Evolutionary conservation across 495 filamentous ascomycete species (phyloP), one percentile per base, ranked within the genome.

Genomic region (Poronia punctata): DNA sequence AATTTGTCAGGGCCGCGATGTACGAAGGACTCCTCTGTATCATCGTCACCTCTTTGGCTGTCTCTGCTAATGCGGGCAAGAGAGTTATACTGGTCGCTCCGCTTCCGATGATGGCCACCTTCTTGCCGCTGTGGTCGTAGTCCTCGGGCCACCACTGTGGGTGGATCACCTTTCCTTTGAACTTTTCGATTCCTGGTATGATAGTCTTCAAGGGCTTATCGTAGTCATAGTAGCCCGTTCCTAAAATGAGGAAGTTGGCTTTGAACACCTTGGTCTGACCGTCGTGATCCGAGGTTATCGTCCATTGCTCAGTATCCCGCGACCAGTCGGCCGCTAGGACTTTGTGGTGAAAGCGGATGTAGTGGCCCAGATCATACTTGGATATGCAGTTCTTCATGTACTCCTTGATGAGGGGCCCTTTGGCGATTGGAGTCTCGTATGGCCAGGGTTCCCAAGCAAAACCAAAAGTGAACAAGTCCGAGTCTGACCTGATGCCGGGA

Each of bases 141-240:
- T 69, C 62, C 18, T 65, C 56, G 4, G 68, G 70, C 79, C 80
- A 84, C 52, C 77, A 79, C 52, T 84, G 80, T 3, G 78, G 78
- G 37, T 82, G 75, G 6, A 81, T 62, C 3, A 73, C 60, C 14
- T 60, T 48, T 21, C 80, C 79, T 33, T 64, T 56, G 58, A 83
- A 84, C 21, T 56, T 56, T 0, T 75, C 70, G 21, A 84, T 52
- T 3, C 77, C 77, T 0, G 78, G 78, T 34, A 84, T 86, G 7
- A 52, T 52, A 4, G 71, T 54, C 28, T 75, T 43, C 24, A 80
- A 46, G 0, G 81, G 72, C 40, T 71, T 55, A 8, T 76, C 54
- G 62, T 86, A 84, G 54, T 79, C 72, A 49, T 80, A 82, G 57
- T 85, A 87, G 9, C 83, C 83, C 0, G 75, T 80, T 47, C 75